Percentiles rank a stretch among this genome's conserved stretches.
Conservation (phyloP, 371 early-diverging fungal genomes). For the Rhizopus microsporus region DNA sequence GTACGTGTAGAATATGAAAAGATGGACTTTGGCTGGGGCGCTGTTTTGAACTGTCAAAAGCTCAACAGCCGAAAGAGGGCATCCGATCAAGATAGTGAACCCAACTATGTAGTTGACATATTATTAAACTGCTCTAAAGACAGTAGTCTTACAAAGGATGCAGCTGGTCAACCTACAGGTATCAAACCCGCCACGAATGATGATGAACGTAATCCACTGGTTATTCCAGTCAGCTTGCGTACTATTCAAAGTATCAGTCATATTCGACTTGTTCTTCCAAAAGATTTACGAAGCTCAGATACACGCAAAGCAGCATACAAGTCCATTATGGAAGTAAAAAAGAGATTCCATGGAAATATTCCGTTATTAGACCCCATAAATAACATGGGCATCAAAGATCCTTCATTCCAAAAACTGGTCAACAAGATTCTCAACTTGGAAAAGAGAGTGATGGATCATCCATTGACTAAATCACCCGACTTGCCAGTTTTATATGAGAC, state of each 20-base stretch:
- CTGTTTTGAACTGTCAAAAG: constrained; percentile 61
- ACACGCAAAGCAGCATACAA: constrained; percentile 65
- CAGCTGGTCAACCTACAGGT: constrained; percentile 58
- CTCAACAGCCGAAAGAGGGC: constrained; percentile 30
- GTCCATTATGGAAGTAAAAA: constrained; percentile 73
- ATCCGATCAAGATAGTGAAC: constrained; percentile 30
- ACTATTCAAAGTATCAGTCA: constrained; percentile 76
- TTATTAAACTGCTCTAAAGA: constrained; percentile 74
- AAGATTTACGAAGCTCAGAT: constrained; percentile 63
- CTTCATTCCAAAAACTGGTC: constrained; percentile 73
- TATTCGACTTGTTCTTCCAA: constrained; percentile 77
- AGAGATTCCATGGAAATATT: constrained; percentile 72
- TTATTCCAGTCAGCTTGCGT: constrained; percentile 80
- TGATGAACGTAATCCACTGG: constrained; percentile 36
- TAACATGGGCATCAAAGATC: constrained; percentile 89
- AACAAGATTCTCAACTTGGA: constrained; percentile 77
- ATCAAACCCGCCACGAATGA: constrained; percentile 64
- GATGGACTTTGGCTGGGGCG: constrained; percentile 95
- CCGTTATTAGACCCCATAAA: constrained; percentile 87
- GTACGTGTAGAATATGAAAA: constrained; percentile 67
- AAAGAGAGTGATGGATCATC: constrained; percentile 59
- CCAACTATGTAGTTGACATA: constrained; percentile 81
- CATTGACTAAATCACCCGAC: constrained; percentile 56
- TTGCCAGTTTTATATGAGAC: constrained; percentile 60
- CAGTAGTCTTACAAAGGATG: constrained; percentile 55